Evolutionary conservation across 768 basidiomycete genomes (phyloP).

Genomic region (Lentinula detonsa): DNA sequence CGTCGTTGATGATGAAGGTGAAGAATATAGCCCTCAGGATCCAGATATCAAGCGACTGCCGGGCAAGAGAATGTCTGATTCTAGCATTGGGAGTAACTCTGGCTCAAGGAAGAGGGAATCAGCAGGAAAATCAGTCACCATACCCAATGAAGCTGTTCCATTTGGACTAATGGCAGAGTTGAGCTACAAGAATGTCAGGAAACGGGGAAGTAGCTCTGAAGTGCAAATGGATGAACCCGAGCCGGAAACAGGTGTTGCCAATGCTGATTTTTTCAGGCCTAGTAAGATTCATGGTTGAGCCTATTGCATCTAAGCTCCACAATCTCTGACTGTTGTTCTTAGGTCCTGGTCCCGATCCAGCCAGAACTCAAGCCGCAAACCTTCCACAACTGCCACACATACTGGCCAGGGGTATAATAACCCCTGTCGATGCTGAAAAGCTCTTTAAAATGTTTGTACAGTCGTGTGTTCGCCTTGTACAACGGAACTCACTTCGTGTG

Average conservation of each 20-base stretch:
- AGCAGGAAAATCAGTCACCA: slow-evolving; percentile 40
- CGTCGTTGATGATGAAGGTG: slow-evolving; percentile 36
- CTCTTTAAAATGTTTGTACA: slow-evolving; percentile 62
- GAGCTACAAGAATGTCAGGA: slow-evolving; percentile 38
- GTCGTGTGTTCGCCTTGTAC: not conserved
- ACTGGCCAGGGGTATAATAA: slow-evolving; percentile 56
- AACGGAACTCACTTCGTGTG: slow-evolving; percentile 1
- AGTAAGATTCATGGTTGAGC: slow-evolving; percentile 26
- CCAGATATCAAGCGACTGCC: not conserved
- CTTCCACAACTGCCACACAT: slow-evolving; percentile 58
- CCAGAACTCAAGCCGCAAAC: slow-evolving; percentile 29
- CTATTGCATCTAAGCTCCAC: not conserved
- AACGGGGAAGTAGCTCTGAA: slow-evolving; percentile 27
- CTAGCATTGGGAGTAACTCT: slow-evolving; percentile 32
- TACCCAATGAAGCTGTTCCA: slow-evolving; percentile 59
- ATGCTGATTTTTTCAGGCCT: slow-evolving; percentile 59
- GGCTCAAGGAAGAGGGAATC: slow-evolving; percentile 32
- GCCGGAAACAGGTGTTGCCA: slow-evolving; percentile 59
- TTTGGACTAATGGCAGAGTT: slow-evolving; percentile 75
- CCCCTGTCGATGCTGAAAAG: slow-evolving; percentile 59
- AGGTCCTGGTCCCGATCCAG: slow-evolving; percentile 37
- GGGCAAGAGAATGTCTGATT: slow-evolving; percentile 23
- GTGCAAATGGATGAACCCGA: slow-evolving; percentile 40
- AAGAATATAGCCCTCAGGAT: slow-evolving; percentile 19
- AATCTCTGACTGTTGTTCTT: not conserved